Evolutionary conservation across 2,329 filamentous ascomycete species (phyloP), one percentile per base, ranked within the genome.

Genomic region (Aspergillus ustus): DNA sequence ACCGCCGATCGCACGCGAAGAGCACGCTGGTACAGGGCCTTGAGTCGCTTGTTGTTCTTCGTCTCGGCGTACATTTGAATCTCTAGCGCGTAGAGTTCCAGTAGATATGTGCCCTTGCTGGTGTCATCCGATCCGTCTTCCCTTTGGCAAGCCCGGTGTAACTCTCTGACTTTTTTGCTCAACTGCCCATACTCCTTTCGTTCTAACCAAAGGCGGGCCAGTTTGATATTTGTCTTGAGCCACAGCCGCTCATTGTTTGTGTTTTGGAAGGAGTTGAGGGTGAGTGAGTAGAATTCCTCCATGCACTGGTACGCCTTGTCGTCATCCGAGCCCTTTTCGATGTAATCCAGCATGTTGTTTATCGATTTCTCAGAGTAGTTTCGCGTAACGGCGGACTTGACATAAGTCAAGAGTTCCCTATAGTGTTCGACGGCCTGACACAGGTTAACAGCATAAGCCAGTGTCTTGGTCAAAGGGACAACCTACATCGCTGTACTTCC

Each of bases 331-430:
- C 87, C 91, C 80, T 97, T 98, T 78, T 98, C 94, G 67, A 99
- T 95, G 75, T 91, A 96, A 80, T 98, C 95, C 51, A 99, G 88
- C 89, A 99, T 97, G 77, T 97, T 98, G 81, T 98, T 98, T 81
- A 99, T 97, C 13, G 94, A 98, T 77, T 98, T 98, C 78, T 99
- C 95, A 1, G 95, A 97, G 79, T 98, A 98, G 79, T 98, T 99
- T 65, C 95, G 89, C 45, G 95, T 98, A 51, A 99, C 94, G 7
- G 94, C 94, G 3, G 92, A 96, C 78, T 95, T 97, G 80, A 98
- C 93, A 73, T 98, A 99, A 51, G 93, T 98, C 67, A 99, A 87
- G 31, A 99, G 91, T 80, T 98, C 93, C 67, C 87, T 89, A 79
- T 96, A 99, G 78, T 99, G 93, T 73, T 94, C 88, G 52, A 93